These are phyloP conservation scores for Alternaria gaisen DNA, from an alignment of 2,329 filamentous ascomycete species.

Conservation along the genomic window DNA sequence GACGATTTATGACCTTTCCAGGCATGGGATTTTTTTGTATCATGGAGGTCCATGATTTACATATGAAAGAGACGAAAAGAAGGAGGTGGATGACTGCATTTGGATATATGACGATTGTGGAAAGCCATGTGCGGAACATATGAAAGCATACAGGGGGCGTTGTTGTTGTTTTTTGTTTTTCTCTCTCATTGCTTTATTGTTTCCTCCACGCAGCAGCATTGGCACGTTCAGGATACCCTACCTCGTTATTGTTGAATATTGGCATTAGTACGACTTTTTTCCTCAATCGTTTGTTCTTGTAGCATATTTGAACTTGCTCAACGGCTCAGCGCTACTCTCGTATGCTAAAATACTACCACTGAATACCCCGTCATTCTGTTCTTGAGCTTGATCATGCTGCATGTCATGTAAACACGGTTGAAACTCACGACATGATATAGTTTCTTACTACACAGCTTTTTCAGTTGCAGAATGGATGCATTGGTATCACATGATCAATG, in stretches of 20 bases:
- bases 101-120: not conserved
- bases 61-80: not conserved
- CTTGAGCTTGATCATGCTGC: not conserved
- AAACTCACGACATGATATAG: not conserved
- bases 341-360: not conserved
- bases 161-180: too few species aligned
- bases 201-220: constrained; percentile 5
- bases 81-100: not conserved
- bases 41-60: too few species aligned
- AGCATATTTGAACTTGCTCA: not conserved
- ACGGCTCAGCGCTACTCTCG: not conserved
- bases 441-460: not conserved
- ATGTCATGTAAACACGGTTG: not conserved
- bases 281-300: not conserved
- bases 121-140: not conserved
- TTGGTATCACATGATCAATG: constrained; percentile 9
- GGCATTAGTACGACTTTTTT: not conserved
- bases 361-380: not conserved
- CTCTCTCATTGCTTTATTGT: not conserved
- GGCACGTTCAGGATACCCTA: constrained; percentile 11
- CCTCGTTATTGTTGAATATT: not conserved
- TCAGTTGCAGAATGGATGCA: constrained; percentile 3
- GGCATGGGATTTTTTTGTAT: too few species aligned
- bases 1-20: too few species aligned
- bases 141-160: not conserved